Evolutionary conservation across 2,329 filamentous ascomycete species (phyloP), one percentile per base, ranked within the genome.

Genomic region (Dryadomyces quercus-mongolicae): DNA sequence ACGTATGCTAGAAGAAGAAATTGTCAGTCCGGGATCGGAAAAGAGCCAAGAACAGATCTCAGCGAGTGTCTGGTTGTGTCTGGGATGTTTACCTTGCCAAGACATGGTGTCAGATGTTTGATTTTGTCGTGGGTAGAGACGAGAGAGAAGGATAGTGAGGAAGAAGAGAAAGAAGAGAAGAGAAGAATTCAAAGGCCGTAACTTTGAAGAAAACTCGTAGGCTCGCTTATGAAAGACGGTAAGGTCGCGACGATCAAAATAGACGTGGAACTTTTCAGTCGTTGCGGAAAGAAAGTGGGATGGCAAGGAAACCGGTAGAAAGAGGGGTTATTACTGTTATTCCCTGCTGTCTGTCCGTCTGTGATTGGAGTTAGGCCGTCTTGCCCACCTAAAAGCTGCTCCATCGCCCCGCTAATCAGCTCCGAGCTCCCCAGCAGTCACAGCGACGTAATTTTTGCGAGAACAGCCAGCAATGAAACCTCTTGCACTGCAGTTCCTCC

Each of bases 71-170:
- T n/a, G n/a, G 25, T 31, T 4, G 25, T 31, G 25, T 31, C 25
- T 31, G 25, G 25, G 25, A n/a, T 31, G 25, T 31, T 25, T 13
- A 60, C 58, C 57, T 59, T 60, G 58, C 58, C 58, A 60, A 42
- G 58, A 60, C 58, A 60, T 60, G 49, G 13, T 59, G 56, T 36
- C 36, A 7, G 47, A 38, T 52, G 34, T 50, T 48, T 55, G 34
- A 21, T 25, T 52, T 55, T 38, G 13, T 13, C 40, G 52, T 6
- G 22, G 34, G 31, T 15, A 8, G 25, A 42, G 36, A 20, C n/a
- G n/a, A 52, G n/a, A 38, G 43, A 25, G 16, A 51, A 47, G 2
- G 25, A n/a, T 18, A 18, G 36, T 13, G 36, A 42, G 43, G 18
- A 13, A 21, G 20, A 44, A 34, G 12, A 38, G 31, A 16, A 51